Percentiles rank a stretch among this genome's conserved stretches.
These are phyloP conservation scores for Dactylellina parvicollis DNA, from an alignment of 2,329 filamentous ascomycete species.

Conservation along the genomic window DNA sequence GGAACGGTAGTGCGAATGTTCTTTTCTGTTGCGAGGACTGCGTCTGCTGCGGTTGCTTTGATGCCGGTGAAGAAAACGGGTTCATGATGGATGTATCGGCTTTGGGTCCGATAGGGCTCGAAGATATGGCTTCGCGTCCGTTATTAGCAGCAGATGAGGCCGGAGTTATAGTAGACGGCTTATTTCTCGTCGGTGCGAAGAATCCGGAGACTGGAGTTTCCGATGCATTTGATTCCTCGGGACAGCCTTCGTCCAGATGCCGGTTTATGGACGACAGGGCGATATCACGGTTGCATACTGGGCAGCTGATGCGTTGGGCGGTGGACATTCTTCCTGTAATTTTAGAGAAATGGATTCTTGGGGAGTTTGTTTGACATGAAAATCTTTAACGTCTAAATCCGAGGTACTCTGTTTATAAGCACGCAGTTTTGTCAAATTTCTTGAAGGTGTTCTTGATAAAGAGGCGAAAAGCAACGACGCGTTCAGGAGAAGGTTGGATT, in stretches of 20 bases:
- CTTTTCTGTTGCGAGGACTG: constrained; percentile 46
- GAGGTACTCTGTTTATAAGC: not conserved
- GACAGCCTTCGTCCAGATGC: constrained; percentile 86
- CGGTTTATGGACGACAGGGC: constrained; percentile 81
- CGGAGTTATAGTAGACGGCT: not conserved
- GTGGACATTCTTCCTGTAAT: constrained; percentile 14
- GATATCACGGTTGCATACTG: constrained; percentile 80
- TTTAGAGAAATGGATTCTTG: not conserved
- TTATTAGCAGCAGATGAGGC: not conserved
- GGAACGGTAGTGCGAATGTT: constrained; percentile 31
- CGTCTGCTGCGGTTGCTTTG: constrained; percentile 7
- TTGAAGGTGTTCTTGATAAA: constrained; percentile 10
- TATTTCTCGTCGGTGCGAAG: constrained; percentile 25
- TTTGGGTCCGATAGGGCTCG: constrained; percentile 8
- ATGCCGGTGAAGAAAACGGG: constrained; percentile 12
- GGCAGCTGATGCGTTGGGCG: constrained; percentile 66
- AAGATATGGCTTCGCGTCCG: constrained; percentile 16
- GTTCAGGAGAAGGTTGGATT: constrained; percentile 54
- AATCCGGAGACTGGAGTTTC: constrained; percentile 19
- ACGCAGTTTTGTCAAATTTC: not conserved
- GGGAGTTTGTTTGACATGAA: not conserved
- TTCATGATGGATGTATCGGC: constrained; percentile 3
- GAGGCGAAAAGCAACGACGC: constrained; percentile 28
- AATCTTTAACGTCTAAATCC: not conserved
- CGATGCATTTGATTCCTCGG: constrained; percentile 32